These are phyloP conservation scores for Candida glaebosa DNA, from an alignment of 805 yeast genomes.

Conservation along the genomic window DNA sequence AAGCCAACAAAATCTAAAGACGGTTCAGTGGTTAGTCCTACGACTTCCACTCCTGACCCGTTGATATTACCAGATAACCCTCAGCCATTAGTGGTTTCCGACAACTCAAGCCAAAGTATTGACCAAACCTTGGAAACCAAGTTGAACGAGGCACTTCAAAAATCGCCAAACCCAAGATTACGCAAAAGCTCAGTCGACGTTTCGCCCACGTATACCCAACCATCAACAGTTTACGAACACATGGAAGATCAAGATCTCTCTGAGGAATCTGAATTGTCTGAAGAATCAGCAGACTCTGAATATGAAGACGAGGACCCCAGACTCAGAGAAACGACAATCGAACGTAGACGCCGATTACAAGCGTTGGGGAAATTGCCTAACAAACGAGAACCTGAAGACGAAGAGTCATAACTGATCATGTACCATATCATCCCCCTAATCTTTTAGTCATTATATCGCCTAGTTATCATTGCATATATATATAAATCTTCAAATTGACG, in stretches of 20 bases:
- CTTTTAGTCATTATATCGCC: no score
- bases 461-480: no score
- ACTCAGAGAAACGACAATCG: constrained; percentile 59
- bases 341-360: constrained; percentile 57
- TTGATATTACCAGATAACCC: neutral
- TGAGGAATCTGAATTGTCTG: constrained; percentile 17
- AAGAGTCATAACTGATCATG: constrained; percentile 34
- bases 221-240: neutral
- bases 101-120: neutral
- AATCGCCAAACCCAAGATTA: neutral
- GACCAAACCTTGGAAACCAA: neutral
- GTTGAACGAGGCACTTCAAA: neutral
- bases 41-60: neutral
- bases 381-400: constrained; percentile 44
- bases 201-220: no score
- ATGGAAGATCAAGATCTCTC: constrained; percentile 10
- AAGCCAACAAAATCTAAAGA: constrained; percentile 18
- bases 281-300: constrained; percentile 4
- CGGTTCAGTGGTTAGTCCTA: neutral
- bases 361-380: constrained; percentile 47
- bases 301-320: constrained; percentile 18
- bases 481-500: no score
- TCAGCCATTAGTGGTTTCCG: neutral
- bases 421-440: no score
- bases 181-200: no score